phyloP scores from a whole-genome alignment of 106 monocot genomes.

The Apostasia shenzhenica region DNA sequence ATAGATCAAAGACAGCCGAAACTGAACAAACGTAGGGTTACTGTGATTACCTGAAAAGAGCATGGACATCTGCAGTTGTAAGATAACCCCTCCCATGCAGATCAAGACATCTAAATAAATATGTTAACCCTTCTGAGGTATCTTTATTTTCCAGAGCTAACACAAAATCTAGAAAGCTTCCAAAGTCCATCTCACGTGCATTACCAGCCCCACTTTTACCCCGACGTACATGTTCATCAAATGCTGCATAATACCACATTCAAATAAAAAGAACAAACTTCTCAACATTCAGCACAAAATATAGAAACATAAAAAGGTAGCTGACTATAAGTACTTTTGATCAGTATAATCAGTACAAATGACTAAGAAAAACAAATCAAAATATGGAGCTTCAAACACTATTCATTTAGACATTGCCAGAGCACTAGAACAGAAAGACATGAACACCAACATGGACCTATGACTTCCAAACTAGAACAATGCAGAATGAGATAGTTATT shows the following conservation, averaged over 20 bases:
- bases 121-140: slow-evolving; percentile 88
- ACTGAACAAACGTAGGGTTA: neutral
- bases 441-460: no score
- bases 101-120: slow-evolving; percentile 90
- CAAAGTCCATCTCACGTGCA: slow-evolving; percentile 96
- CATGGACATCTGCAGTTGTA: slow-evolving; percentile 92
- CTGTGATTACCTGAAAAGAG: slow-evolving; percentile 75
- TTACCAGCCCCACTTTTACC: slow-evolving; percentile 83
- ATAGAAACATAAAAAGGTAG: neutral
- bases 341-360: neutral
- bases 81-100: slow-evolving; percentile 91
- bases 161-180: slow-evolving; percentile 98
- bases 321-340: neutral
- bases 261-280: neutral
- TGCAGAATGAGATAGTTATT: neutral
- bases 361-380: neutral
- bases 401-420: no score
- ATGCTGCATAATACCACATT: slow-evolving; percentile 37
- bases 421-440: no score
- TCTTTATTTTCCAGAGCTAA: slow-evolving; percentile 98
- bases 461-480: no score
- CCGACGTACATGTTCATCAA: slow-evolving; percentile 96
- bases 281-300: neutral
- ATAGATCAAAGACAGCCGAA: no score
- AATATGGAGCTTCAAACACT: neutral